phyloP scores from a whole-genome alignment of 768 basidiomycete species.

The Serendipita sp. region DNA sequence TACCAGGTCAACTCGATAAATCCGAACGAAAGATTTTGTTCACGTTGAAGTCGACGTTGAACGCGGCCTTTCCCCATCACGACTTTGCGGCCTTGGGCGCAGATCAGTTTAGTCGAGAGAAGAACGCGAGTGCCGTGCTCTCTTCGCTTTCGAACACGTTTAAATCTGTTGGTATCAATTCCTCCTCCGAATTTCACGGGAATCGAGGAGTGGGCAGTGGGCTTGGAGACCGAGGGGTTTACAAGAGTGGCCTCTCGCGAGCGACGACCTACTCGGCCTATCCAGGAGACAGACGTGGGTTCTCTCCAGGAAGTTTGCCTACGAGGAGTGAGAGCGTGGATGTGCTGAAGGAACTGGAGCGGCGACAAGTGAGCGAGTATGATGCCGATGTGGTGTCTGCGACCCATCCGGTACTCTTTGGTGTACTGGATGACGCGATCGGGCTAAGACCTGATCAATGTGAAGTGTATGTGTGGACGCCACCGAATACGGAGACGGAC shows the following conservation, averaged over 20 bases:
- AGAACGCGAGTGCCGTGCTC: slow-evolving; percentile 53
- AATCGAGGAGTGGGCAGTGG: background rate
- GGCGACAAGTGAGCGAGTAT: background rate
- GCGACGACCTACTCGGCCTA: slow-evolving; percentile 4
- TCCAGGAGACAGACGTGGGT: background rate
- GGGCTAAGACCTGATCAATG: slow-evolving; percentile 59
- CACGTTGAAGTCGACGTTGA: slow-evolving; percentile 89
- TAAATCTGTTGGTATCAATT: slow-evolving; percentile 28
- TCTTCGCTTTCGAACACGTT: slow-evolving; percentile 72
- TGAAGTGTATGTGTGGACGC: slow-evolving; percentile 83
- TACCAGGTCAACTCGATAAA: background rate
- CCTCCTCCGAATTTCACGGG: background rate
- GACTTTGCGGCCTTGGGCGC: slow-evolving; percentile 90
- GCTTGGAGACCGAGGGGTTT: background rate
- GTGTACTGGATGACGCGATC: slow-evolving; percentile 78
- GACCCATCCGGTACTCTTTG: slow-evolving; percentile 78
- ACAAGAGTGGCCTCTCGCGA: background rate
- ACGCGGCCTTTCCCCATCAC: slow-evolving; percentile 94
- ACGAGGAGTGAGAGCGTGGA: slow-evolving; percentile 1
- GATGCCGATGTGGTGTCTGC: slow-evolving; percentile 55
- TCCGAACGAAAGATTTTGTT: slow-evolving; percentile 77
- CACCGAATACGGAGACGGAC: slow-evolving; percentile 81
- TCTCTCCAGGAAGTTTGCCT: background rate
- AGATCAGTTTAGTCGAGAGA: slow-evolving; percentile 73
- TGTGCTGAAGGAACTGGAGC: background rate